Evolutionary conservation across 768 basidiomycete species (phyloP).

Genomic region (Sutorius australiensis): DNA sequence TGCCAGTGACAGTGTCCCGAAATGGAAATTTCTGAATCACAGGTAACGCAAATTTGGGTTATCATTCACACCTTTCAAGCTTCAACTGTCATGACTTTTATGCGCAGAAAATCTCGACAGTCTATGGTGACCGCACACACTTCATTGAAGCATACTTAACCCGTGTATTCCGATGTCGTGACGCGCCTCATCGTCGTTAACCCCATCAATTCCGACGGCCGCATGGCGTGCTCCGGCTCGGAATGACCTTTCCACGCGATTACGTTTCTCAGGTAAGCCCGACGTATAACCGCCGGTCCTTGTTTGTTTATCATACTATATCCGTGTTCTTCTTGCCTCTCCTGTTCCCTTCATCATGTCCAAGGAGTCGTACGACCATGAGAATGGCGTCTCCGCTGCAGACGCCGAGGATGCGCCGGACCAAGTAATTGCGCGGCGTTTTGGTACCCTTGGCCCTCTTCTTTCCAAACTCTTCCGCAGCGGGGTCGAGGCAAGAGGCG

Average conservation of each 20-base stretch:
- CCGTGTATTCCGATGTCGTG: too few species aligned
- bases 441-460: conserved; percentile 28
- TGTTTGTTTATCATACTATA: background rate
- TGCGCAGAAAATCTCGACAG: too few species aligned
- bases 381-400: conserved; percentile 9
- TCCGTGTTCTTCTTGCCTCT: background rate
- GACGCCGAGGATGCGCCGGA: conserved; percentile 24
- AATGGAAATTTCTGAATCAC: background rate
- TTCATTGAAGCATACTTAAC: background rate
- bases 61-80: background rate
- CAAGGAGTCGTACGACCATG: conserved; percentile 15
- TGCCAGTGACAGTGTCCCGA: too few species aligned
- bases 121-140: too few species aligned
- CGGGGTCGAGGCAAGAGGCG: conserved; percentile 52
- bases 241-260: background rate
- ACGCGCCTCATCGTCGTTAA: too few species aligned
- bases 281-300: background rate
- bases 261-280: background rate
- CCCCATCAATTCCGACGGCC: too few species aligned
- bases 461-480: conserved; percentile 40
- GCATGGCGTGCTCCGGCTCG: too few species aligned
- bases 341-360: conserved; percentile 3
- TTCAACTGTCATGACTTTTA: too few species aligned
- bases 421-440: conserved; percentile 27
- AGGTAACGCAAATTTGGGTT: too few species aligned